Base-by-base conservation (phyloP, 768 basidiomycete species). In the Lactifluus rugatus region DNA sequence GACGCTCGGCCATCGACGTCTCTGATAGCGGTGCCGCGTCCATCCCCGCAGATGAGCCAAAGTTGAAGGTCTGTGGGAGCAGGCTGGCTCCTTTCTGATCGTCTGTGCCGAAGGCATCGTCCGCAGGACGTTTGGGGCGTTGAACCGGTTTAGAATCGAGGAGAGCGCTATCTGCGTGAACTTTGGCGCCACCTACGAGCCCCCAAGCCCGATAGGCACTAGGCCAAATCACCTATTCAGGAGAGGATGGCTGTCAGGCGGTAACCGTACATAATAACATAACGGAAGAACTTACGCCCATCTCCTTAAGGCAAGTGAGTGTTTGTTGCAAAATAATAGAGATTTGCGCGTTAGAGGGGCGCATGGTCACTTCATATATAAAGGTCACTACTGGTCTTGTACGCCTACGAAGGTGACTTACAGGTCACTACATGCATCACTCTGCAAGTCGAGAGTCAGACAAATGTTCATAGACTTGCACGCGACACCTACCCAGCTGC, bases 401-500 rank as follows among this genome's bases (percentile, higher is more conserved):
- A 65, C 53, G 52, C 31, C 34, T 32, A 52, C 48, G 6, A 7
- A 48, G 26, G 52, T 58, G 32, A 70, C 83, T 61, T 69, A 87
- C 88, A 66, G 17, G 85, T 86, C 63, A 87, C 72, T 44, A 88
- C 78, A 65, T 90, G 87, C 87, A 89, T 87, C 64, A 89, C 85
- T 28, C 88, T 89, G 66, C 21, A 56, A 44, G 28, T 46, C n/a
- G 58, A 52, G 63, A 53, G 62, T 66, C 39, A 53, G 21, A 13
- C 39, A 23, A n/a, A 21, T 23, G 36, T 56, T n/a, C 41, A 5
- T 3, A 21, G 42, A 42, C n/a, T 16, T 26, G 13, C 1, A 17
- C 17, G 48, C 16, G 5, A 60, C 39, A 72, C 85, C 64, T 69
- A 89, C 87, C 85, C 83, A 56, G 87, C 82, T 62, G 78, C 79